Percentiles rank a stretch among this genome's conserved stretches.
Conservation (phyloP, 306 rosid genomes). For the Arachis stenosperma region DNA sequence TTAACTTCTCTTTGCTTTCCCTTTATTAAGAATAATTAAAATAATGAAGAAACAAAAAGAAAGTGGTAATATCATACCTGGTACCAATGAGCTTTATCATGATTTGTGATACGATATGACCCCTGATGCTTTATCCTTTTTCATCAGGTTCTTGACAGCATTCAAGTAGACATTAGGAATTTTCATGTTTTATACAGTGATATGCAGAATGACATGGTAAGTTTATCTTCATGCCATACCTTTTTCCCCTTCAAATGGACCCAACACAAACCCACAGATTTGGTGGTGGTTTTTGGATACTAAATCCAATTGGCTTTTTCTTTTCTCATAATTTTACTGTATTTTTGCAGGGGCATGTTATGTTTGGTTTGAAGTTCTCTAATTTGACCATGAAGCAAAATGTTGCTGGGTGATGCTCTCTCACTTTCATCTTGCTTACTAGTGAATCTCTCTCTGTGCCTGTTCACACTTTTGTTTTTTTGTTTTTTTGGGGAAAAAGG, state of each 20-base stretch:
- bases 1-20: not conserved
- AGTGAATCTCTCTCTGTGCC: not conserved
- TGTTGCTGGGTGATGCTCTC: slow-evolving; percentile 65
- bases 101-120: slow-evolving; percentile 23
- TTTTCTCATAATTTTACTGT: slow-evolving; percentile 6
- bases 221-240: slow-evolving; percentile 29
- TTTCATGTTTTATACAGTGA: slow-evolving; percentile 75
- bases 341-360: slow-evolving; percentile 69
- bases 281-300: slow-evolving; percentile 3
- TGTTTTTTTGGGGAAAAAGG: too few relatives aligned
- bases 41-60: not conserved
- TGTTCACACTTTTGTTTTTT: too few relatives aligned
- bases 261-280: slow-evolving; percentile 19
- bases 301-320: slow-evolving; percentile 10
- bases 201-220: slow-evolving; percentile 59
- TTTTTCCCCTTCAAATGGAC: not conserved
- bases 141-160: slow-evolving; percentile 82
- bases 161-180: slow-evolving; percentile 81
- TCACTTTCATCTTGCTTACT: slow-evolving; percentile 33
- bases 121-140: slow-evolving; percentile 27
- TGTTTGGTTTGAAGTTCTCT: slow-evolving; percentile 78
- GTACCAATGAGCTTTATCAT: not conserved
- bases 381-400: slow-evolving; percentile 86
- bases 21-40: slow-evolving; percentile 8
- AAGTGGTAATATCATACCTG: slow-evolving; percentile 8